Percentiles rank a stretch among this genome's conserved stretches.
Conservation (phyloP, 306 rosid genomes). For the Fagus sylvatica region DNA sequence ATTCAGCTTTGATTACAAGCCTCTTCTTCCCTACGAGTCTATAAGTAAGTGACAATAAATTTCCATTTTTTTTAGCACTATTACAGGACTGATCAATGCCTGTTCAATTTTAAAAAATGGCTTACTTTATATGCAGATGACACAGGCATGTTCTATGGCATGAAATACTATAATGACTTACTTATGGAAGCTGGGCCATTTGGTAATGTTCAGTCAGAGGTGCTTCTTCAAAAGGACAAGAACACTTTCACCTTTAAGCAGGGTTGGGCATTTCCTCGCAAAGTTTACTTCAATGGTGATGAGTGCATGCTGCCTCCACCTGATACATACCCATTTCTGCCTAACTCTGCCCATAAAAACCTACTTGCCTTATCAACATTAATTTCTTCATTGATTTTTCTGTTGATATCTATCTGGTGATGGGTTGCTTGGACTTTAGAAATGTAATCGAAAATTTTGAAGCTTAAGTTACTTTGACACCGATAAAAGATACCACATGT, state of each 20-base stretch:
- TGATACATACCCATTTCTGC: constrained; percentile 79
- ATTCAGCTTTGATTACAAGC: constrained; percentile 89
- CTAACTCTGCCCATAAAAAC: constrained; percentile 53
- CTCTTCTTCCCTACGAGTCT: constrained; percentile 67
- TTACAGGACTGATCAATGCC: background rate
- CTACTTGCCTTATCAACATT: constrained; percentile 30
- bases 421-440: constrained; percentile 16
- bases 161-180: constrained; percentile 72
- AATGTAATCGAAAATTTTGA: constrained; percentile 39
- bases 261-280: constrained; percentile 94
- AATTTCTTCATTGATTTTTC: constrained; percentile 43
- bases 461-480: constrained; percentile 25
- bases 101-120: constrained; percentile 6
- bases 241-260: constrained; percentile 82
- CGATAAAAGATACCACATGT: constrained; percentile 12
- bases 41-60: constrained; percentile 60
- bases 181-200: constrained; percentile 86
- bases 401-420: constrained; percentile 52
- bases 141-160: constrained; percentile 87
- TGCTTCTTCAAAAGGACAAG: constrained; percentile 72
- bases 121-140: constrained; percentile 58
- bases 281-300: constrained; percentile 88
- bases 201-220: constrained; percentile 81
- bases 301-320: constrained; percentile 95
- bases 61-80: background rate